These are phyloP conservation scores for Logfia minima DNA, from an alignment of 129 eudicot species.

Conservation along the genomic window DNA sequence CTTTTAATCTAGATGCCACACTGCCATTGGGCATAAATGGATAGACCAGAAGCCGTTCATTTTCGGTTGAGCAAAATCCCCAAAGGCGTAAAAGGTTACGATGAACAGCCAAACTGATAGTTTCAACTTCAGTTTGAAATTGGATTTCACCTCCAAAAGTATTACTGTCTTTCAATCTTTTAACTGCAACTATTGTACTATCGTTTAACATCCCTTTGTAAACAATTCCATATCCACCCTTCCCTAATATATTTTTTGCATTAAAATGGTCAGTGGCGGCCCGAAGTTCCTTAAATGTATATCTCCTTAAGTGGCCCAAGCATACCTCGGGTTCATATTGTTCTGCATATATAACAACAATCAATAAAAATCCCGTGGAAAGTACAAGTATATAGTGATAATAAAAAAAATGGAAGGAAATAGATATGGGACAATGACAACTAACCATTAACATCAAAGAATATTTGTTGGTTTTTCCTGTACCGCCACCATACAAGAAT, in stretches of 20 bases:
- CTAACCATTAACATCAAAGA: constrained; percentile 93
- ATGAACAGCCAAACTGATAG: constrained; percentile 88
- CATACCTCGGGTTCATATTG: constrained; percentile 91
- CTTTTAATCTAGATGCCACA: constrained; percentile 89
- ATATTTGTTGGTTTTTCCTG: constrained; percentile 78
- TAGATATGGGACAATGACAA: background rate
- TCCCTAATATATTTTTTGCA: constrained; percentile 71
- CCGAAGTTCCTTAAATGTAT: constrained; percentile 79
- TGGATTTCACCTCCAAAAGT: constrained; percentile 88
- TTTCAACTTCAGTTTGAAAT: constrained; percentile 90
- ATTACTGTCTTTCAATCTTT: constrained; percentile 76
- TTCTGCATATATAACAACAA: constrained; percentile 42
- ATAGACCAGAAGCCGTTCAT: constrained; percentile 83
- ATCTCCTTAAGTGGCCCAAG: constrained; percentile 80
- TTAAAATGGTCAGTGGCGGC: constrained; percentile 80
- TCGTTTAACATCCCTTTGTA: constrained; percentile 68
- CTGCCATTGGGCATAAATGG: constrained; percentile 94
- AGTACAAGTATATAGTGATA: background rate
- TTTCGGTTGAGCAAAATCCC: constrained; percentile 92
- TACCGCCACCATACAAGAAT: constrained; percentile 81
- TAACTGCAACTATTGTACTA: constrained; percentile 85
- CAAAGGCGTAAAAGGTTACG: constrained; percentile 88
- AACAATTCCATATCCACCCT: constrained; percentile 87
- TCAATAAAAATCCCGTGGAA: background rate
- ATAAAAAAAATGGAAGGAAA: background rate